Evolutionary conservation across 148 eudicot genomes (phyloP).

Genomic region (Euryodendron excelsum): DNA sequence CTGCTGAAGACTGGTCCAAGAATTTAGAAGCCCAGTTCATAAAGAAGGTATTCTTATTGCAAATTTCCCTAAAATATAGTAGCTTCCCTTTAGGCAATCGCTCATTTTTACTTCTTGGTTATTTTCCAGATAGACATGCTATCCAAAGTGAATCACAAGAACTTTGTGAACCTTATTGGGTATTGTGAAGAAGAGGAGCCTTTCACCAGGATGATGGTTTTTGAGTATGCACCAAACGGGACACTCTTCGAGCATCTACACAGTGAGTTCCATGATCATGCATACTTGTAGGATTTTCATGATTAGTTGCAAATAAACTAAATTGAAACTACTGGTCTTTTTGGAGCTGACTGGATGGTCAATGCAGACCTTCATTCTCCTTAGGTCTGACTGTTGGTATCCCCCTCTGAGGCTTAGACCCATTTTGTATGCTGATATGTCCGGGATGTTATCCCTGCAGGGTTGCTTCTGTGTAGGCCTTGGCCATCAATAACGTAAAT

Average conservation of each 20-base stretch:
- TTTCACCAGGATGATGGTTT: conserved; percentile 95
- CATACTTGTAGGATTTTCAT: not conserved
- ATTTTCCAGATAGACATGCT: conserved; percentile 65
- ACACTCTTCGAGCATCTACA: conserved; percentile 95
- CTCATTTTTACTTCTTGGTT: conserved; percentile 3
- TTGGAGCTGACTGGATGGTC: not conserved
- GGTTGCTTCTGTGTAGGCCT: not conserved
- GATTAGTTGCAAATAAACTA: not conserved
- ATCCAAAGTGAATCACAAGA: conserved; percentile 92
- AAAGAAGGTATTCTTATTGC: conserved; percentile 53
- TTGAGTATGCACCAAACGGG: conserved; percentile 97
- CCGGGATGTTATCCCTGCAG: not conserved
- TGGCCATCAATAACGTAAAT: not conserved
- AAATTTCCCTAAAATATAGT: not conserved
- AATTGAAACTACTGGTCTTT: not conserved
- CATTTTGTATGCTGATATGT: not conserved
- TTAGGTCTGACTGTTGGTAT: not conserved
- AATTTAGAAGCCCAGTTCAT: conserved; percentile 60
- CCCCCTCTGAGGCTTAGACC: not conserved
- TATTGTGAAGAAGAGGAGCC: conserved; percentile 84
- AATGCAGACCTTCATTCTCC: not conserved
- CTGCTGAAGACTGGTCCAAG: conserved; percentile 62
- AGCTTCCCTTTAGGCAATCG: not conserved
- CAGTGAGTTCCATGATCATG: conserved; percentile 42
- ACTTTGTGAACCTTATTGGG: conserved; percentile 87